Evolutionary conservation across 2,329 filamentous ascomycete species (phyloP), one percentile per base, ranked within the genome.

Genomic region (Daldinia sp.): DNA sequence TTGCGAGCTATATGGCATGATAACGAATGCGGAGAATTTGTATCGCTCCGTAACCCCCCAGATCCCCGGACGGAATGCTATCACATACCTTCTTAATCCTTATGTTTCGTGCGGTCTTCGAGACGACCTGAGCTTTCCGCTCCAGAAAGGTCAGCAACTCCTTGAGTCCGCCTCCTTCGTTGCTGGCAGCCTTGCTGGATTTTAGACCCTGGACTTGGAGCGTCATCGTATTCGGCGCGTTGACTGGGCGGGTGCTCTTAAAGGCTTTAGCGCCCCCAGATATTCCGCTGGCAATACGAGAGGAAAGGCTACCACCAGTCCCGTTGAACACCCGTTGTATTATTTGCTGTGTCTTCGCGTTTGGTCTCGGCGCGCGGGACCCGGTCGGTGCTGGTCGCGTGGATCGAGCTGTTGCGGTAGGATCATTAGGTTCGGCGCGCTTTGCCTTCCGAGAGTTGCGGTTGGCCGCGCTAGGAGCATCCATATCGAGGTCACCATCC

Each of bases 81-180:
- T 81, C 79, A 92, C 90, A 88, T 92, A 94, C 92, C 90, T 93
- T 93, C 82, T 88, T 89, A 71, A 94, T 89, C 78, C 85, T 89
- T 74, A 92, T 83, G 73, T 83, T 82, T 75, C 86, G 84, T 75
- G 82, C 76, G 68, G 79, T 75, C 77, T 84, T 84, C 67, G 82
- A 82, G 74, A 88, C 83, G 71, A 84, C 81, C 62, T 85, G 85
- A 53, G 91, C 87, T 79, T 93, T 93, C 75, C 89, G 88, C 80
- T 93, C 90, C 70, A 94, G 81, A 77, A 93, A 93, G 57, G 83
- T 82, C 60, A 93, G 79, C 33, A 93, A 83, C 66, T 88, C 87
- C 67, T 86, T 85, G 28, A 92, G 77, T 20, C 92, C 92, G 55
- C 91, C 90, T 62, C 92, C 91, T 33, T 85, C 77, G 71, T 93